Base-by-base conservation (phyloP, 768 basidiomycete species). In the Leccinum longicurvipes region DNA sequence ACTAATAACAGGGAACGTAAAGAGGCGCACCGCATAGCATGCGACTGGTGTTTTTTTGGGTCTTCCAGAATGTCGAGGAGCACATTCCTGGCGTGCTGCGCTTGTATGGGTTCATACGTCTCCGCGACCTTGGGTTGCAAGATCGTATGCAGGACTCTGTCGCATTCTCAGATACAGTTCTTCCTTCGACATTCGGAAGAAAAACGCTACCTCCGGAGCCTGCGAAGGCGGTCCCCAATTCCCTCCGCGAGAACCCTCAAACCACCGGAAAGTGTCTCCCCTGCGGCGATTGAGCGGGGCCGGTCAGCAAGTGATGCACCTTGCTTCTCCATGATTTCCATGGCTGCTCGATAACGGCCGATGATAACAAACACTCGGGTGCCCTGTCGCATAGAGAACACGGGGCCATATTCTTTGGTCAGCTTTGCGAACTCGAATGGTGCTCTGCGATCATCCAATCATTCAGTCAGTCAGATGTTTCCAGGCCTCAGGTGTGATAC, bases 361-460 rank as follows among this genome's bases (percentile, higher is more conserved):
- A 69, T 64, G 12, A 69, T 21, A 1, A 69, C 53, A 11, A 59
- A 64, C 3, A 55, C 10, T 2, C 44, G 42, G 11, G 36, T 5
- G 1, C 85, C 83, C 59, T 81, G 79, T 6, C 77, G 74, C 1
- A 86, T 64, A 0, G 80, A 76, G 58, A 84, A 83, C 0, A 86
- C 74, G 0, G 85, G 83, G 0, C 85, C 85, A 60, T 85, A 85
- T 56, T 76, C 62, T 61, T 84, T 74, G 3, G 79, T 82, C 78
- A 82, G 80, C 62, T 80, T 74, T 31, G 84, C 79, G 47, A 82
- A 83, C 25, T 28, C 58, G 23, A 67, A 63, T 10, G 63, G 55
- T 14, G 55, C 29, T 9, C 67, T 66, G 27, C 6, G 11, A 50
- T 23, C 17, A 1, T 12, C 4, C 21, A 17, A 50, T 23, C 17